Evolutionary conservation across 148 eudicot species (phyloP).

Genomic region (Rheum nobile): DNA sequence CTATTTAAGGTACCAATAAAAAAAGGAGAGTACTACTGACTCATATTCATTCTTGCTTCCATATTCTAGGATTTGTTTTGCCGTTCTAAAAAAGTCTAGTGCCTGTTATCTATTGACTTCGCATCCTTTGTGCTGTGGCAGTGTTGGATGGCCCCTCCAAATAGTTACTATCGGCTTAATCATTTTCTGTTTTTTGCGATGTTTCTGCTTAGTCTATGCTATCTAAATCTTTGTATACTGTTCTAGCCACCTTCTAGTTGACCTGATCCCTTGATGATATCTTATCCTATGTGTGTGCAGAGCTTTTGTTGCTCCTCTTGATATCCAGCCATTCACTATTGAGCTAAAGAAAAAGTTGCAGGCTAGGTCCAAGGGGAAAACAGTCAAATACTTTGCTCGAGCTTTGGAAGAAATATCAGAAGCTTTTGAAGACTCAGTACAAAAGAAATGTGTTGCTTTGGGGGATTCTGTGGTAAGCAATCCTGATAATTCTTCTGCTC

Average conservation of each 20-base stretch:
- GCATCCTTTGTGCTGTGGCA: not conserved
- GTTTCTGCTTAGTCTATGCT: not conserved
- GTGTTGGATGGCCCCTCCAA: not conserved
- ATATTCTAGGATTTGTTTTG: not conserved
- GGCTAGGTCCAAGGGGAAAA: constrained; percentile 65
- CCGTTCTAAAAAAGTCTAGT: not conserved
- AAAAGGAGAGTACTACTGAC: not conserved
- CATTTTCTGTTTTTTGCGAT: not conserved
- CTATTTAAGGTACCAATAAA: not conserved
- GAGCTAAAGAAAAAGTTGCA: constrained; percentile 55
- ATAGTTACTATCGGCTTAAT: not conserved
- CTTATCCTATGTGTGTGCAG: constrained; percentile 30
- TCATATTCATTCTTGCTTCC: not conserved
- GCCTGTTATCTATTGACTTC: not conserved
- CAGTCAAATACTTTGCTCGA: constrained; percentile 55
- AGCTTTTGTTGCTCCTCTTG: constrained; percentile 84
- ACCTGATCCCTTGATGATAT: not conserved
- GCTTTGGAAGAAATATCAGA: constrained; percentile 88
- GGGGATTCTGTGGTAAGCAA: constrained; percentile 22
- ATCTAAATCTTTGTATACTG: not conserved
- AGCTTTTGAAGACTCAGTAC: constrained; percentile 51
- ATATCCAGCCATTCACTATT: constrained; percentile 67
- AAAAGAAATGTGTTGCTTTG: constrained; percentile 20
- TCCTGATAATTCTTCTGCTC: constrained; percentile 22
- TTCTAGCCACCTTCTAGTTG: not conserved